Base-by-base conservation (phyloP, 1,139 yeast species). In the Nakaseomyces delphensis region DNA sequence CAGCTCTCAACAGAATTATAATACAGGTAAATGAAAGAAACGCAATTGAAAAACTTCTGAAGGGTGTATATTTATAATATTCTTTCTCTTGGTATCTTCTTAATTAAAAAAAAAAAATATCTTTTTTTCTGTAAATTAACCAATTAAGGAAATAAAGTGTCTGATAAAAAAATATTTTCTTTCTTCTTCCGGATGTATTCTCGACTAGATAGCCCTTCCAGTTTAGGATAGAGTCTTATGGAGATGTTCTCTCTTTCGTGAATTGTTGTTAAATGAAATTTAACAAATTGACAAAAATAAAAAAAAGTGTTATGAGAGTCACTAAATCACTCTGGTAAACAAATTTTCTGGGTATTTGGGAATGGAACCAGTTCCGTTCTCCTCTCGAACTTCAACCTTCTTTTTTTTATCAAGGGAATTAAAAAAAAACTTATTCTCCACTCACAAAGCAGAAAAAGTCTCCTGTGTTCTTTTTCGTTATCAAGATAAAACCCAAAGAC, bases 401-500 rank as follows among this genome's bases (percentile, higher is more conserved):
- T n/a, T n/a, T n/a, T n/a, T 23, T 23, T 23, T 23, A 23, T 7
- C 25, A 10, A 10, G 10, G 10, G 25, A 16, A 29, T 14, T 7
- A 16, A 14, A 16, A 16, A 16, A 29, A 16, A 16, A 31, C 18
- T 28, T 28, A 18, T 40, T 18, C 23, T 33, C 11, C 36, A 38
- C n/a, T 28, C 14, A 16, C 13, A 28, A 28, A 28, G 14, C 18
- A 18, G 4, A 14, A 18, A 16, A 28, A 28, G 31, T 31, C 38
- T 45, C 16, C 43, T 30, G 28, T 19, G 38, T 28, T 28, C 31
- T 28, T 13, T 28, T 45, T 25, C n/a, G 33, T 16, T 39, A 38
- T 10, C 35, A 29, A 21, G 25, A 38, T 13, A 29, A 29, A 39
- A 40, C 41, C n/a, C 19, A 29, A 29, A n/a, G n/a, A 19, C 18